Base-by-base conservation (phyloP, 139 green algal species). In the Picochlorum sp. region DNA sequence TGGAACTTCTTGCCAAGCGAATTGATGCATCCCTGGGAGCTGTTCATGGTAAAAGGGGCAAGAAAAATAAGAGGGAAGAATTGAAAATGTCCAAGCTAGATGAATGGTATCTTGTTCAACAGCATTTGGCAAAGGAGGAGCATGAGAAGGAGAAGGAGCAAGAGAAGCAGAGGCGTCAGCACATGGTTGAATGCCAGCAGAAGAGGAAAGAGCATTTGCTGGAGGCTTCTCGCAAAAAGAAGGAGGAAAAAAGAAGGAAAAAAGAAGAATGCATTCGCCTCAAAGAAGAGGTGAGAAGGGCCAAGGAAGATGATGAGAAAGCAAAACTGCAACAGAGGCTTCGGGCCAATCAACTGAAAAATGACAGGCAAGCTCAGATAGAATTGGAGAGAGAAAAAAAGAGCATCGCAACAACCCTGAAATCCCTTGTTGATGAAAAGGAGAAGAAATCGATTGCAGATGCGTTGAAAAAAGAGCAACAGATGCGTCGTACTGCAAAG, bases 61-160 rank as follows among this genome's bases (percentile, higher is more conserved):
- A 20, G 6, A 54, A 26, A 13, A 54, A 54, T 7, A 54, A 54
- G 47, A 54, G n/a, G n/a, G 15, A 54, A 20, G 16, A 26, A 9
- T 13, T 26, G n/a, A 54, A 54, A 13, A 21, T 54, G n/a, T 26
- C 16, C 18, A 54, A 54, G n/a, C 16, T 20, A 54, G 47, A 54
- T 54, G 47, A 54, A 54, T 54, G 47, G 47, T 54, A 54, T 54
- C n/a, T 54, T 7, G 47, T 54, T 8, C 47, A 54, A 20, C 47
- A 54, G 47, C n/a, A 54, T 54, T 20, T 20, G 16, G 18, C n/a
- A 13, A 21, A 54, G 47, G 47, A 54, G n/a, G 47, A 54, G 23
- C 11, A 54, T 20, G n/a, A 21, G 11, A 54, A 9, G n/a, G 47
- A 54, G 47, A 54, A 54, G 47, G n/a, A 54, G n/a, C n/a, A 13